Evolutionary conservation across 352 stramenopile genomes (phyloP), one percentile per base, ranked within the genome.

Genomic region (Pythium rhizo-oryzae): DNA sequence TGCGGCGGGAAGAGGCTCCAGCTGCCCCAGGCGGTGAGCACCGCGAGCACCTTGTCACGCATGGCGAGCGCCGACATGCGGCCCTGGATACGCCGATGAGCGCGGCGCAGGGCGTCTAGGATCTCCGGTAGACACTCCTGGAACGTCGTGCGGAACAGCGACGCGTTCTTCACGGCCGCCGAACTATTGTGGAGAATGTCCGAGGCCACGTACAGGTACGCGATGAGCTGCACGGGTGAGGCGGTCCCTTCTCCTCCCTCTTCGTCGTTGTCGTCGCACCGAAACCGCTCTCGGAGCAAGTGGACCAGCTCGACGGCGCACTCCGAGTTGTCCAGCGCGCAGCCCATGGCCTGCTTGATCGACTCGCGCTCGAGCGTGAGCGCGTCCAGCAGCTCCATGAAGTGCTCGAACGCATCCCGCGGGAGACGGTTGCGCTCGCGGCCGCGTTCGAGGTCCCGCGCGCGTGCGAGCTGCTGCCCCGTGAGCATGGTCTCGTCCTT

Each of bases 111-210:
- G 5, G 69, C 59, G 25, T 92, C 75, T 52, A 95, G 70, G 24
- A 96, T 92, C 65, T 92, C 75, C 9, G 87, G 89, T 33, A 97
- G 61, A 49, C 69, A 84, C 7, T 90, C 82, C 69, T 97, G 82
- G 63, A 97, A 91, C 58, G 85, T 92, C 41, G 89, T 94, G 4
- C 91, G 87, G 56, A 96, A 97, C 18, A 91, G 77, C 50, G 87
- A 95, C n/a, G 89, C 89, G 56, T 97, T 97, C 72, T 94, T 93
- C 49, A 97, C 82, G 15, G 82, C 76, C 30, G 89, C 91, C 18
- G 84, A 95, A 60, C 87, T 94, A 62, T 97, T 97, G 78, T 96
- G 88, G 37, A 97, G 74, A 46, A 97, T 88, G 59, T 97, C 91
- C 15, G 90, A 97, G 12, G 90, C 74, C 59, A 97, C 76, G 60